Base-by-base conservation (phyloP, 768 basidiomycete genomes). In the Leccinum subgranulosum region DNA sequence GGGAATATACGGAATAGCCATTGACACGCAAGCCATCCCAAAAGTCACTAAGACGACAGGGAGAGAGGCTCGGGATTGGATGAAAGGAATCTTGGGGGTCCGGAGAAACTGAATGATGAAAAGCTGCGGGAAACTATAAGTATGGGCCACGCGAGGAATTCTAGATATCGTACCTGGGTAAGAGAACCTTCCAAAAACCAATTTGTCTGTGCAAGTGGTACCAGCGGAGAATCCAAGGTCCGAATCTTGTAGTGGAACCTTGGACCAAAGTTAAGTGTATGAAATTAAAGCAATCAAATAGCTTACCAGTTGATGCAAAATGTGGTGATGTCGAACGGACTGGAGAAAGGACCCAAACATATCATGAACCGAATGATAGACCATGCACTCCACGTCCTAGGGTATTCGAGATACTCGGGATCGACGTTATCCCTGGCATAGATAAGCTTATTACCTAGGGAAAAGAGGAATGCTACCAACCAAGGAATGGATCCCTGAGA, bases 361-460 rank as follows among this genome's bases (percentile, higher is more conserved):
- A 74, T 29, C 73, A 74, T 74, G 65, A 74, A 75, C 17, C 67
- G 66, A 31, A 71, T 23, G 45, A 74, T 73, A n/a, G 74, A 74
- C 59, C 63, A 62, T 21, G 73, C 74, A 53, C 64, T 64, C 73
- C 66, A 70, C 34, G 66, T 62, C 56, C 51, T 74, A 12, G 73
- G 73, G 23, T 48, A 43, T 55, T 66, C 66, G 11, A 74, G 67
- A 60, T 72, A 73, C 60, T 74, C 74, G 1, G 72, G 70, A 54
- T 74, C 74, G 54, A 74, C 74, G 14, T 75, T 75, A 53, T 74
- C 73, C 74, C 70, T 71, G 46, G 11, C 14, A 41, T 11, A 19
- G 11, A 48, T 73, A 15, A 64, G 53, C 41, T 9, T 36, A 23
- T 14, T 14, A 36, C 52, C n/a, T 14, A 41, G 2, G 19, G 51